phyloP scores from a whole-genome alignment of 108 stramenopile species.

The Nitzschia palea region DNA sequence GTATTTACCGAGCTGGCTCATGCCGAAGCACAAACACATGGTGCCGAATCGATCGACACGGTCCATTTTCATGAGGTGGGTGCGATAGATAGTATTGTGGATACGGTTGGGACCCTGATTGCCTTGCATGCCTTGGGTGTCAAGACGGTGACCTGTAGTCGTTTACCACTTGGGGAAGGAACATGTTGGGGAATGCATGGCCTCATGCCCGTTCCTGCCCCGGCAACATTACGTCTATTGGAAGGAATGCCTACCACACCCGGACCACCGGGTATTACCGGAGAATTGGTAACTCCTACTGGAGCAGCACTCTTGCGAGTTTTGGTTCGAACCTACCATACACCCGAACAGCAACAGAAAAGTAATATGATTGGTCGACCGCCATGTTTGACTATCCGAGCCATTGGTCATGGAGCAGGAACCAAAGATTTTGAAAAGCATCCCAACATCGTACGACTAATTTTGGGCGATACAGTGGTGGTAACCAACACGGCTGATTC shows the following conservation, averaged over 20 bases:
- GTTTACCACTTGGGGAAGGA: conserved; percentile 85
- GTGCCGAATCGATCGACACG: conserved; percentile 59
- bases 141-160: conserved; percentile 65
- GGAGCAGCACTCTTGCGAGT: conserved; percentile 86
- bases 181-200: conserved; percentile 93
- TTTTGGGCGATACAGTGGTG: conserved; percentile 76
- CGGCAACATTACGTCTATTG: conserved; percentile 87
- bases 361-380: conserved; percentile 53
- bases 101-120: conserved; percentile 87
- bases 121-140: conserved; percentile 78
- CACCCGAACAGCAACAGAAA: not conserved
- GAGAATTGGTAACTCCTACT: conserved; percentile 92
- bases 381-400: conserved; percentile 62
- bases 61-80: conserved; percentile 97
- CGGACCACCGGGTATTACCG: conserved; percentile 76
- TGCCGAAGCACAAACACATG: conserved; percentile 89
- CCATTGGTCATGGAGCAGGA: conserved; percentile 88
- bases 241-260: conserved; percentile 82
- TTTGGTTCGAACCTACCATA: conserved; percentile 19
- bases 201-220: conserved; percentile 90
- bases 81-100: conserved; percentile 89
- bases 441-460: conserved; percentile 86
- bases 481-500: no score
- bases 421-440: conserved; percentile 90
- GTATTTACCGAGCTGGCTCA: conserved; percentile 84